Evolutionary conservation across 2,329 filamentous ascomycete genomes (phyloP).

Genomic region (Triangularia verruculosa): DNA sequence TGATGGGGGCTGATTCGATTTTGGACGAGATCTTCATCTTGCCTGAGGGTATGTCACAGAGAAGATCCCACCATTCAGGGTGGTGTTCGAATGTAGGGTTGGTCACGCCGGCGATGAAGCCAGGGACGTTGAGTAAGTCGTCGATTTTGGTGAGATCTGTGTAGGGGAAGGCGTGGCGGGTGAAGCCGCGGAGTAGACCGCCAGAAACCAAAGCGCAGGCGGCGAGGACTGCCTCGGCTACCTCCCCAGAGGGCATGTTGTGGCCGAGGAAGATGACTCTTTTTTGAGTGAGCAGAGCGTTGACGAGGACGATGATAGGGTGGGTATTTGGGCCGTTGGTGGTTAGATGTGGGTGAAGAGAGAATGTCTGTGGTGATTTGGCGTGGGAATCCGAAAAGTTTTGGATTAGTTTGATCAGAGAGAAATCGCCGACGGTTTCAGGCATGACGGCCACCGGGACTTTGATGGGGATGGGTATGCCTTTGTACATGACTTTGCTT

Average conservation of each 20-base stretch:
- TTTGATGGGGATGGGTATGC: slow-evolving; percentile 94
- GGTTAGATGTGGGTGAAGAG: slow-evolving; percentile 85
- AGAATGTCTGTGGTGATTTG: slow-evolving; percentile 80
- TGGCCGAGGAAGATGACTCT: slow-evolving; percentile 93
- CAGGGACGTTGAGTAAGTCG: slow-evolving; percentile 89
- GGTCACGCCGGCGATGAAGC: slow-evolving; percentile 96
- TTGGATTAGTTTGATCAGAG: slow-evolving; percentile 92
- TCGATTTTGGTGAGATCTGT: slow-evolving; percentile 98
- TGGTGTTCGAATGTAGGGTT: slow-evolving; percentile 95
- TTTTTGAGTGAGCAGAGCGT: slow-evolving; percentile 94
- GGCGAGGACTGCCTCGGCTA: slow-evolving; percentile 96
- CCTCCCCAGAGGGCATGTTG: slow-evolving; percentile 90
- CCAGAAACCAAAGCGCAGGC: slow-evolving; percentile 92
- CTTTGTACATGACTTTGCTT: slow-evolving; percentile 91
- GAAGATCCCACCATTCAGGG: slow-evolving; percentile 95
- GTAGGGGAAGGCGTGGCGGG: slow-evolving; percentile 93
- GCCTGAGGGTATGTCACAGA: slow-evolving; percentile 89
- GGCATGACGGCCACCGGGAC: slow-evolving; percentile 90
- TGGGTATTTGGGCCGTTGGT: slow-evolving; percentile 88
- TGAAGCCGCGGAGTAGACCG: slow-evolving; percentile 89
- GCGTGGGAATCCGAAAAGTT: slow-evolving; percentile 83
- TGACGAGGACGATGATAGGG: slow-evolving; percentile 90
- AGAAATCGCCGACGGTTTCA: slow-evolving; percentile 97
- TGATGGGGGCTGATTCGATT: slow-evolving; percentile 76
- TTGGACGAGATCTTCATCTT: slow-evolving; percentile 91